These are phyloP conservation scores for Nematodospora valgi DNA, from an alignment of 805 yeast genomes.

Conservation along the genomic window DNA sequence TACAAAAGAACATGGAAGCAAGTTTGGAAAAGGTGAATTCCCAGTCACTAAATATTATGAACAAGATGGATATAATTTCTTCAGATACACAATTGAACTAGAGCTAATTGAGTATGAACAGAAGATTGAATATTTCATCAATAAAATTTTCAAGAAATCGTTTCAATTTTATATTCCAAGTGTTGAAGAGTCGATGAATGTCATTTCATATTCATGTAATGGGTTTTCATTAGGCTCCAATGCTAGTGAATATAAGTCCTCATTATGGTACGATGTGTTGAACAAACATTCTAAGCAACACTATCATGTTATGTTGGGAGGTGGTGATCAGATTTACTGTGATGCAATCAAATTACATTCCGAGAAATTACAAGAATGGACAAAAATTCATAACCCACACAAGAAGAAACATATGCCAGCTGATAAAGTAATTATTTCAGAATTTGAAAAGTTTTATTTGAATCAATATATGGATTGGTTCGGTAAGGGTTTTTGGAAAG, in stretches of 20 bases:
- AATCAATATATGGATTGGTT: constrained; percentile 82
- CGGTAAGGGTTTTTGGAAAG: constrained; percentile 84
- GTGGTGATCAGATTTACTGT: constrained; percentile 94
- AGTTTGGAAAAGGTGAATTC: constrained; percentile 39
- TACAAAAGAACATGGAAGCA: not conserved
- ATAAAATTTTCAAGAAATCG: constrained; percentile 31
- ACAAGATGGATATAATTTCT: constrained; percentile 52
- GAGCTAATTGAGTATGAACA: constrained; percentile 51
- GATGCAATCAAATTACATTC: constrained; percentile 71
- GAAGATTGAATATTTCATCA: constrained; percentile 58
- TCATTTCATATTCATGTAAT: constrained; percentile 82
- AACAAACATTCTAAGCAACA: constrained; percentile 53
- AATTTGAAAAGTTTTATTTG: constrained; percentile 66
- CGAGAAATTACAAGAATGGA: constrained; percentile 59
- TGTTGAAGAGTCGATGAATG: constrained; percentile 64
- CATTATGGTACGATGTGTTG: constrained; percentile 84
- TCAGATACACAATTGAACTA: constrained; percentile 60
- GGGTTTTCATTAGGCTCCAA: constrained; percentile 80
- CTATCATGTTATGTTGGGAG: constrained; percentile 95
- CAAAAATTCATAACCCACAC: constrained; percentile 46
- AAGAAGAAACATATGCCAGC: constrained; percentile 39
- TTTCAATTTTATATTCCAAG: constrained; percentile 74
- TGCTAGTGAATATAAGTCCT: constrained; percentile 63
- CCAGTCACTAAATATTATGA: constrained; percentile 43
- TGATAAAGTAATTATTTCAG: constrained; percentile 45